Base-by-base conservation (phyloP, 495 filamentous ascomycete genomes). In the Xylaria grammica region DNA sequence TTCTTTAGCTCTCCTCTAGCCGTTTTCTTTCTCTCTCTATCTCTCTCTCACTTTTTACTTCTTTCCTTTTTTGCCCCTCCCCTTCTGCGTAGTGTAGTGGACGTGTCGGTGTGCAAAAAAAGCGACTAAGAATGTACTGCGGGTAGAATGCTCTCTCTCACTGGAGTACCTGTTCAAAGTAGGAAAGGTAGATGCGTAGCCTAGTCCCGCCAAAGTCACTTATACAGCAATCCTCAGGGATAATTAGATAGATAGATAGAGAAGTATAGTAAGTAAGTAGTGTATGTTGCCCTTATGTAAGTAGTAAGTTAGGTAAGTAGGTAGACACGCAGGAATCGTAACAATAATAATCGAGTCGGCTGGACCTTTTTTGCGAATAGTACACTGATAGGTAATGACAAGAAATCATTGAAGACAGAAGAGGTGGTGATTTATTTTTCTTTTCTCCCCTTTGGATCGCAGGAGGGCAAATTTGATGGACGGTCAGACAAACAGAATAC, bases 61-160 rank as follows among this genome's bases (percentile, higher is more conserved):
- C 15, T 24, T 59, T 26, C 36, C 15, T 36, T 57, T 57, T 19
- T 15, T 24, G 24, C 15, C 32, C 30, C 27, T 24, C 51, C 9
- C 27, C n/a, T 59, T 22, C 45, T 22, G 6, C 10, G 40, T n/a
- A 44, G 19, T 17, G 38, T 24, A 20, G 53, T n/a, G n/a, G n/a
- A 20, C 45, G 38, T 20, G 44, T 60, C 58, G 58, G 58, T 60
- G 58, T 60, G 54, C 38, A 58, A 19, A 44, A 58, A 19, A 44
- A 44, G 54, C 38, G 40, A 40, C 54, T 58, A 42, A 17, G 5
- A 42, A 17, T 10, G 3, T 10, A 15, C 17, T 10, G 11, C 5
- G 26, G 20, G 51, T 54, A 38, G 20, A 1, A 42, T n/a, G 53
- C 36, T 40, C 17, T 17, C 40, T 3, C 7, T 3, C 22, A 20